phyloP scores from a whole-genome alignment of 1,284 basidiomycete species.

The Ganoderma lingzhi region DNA sequence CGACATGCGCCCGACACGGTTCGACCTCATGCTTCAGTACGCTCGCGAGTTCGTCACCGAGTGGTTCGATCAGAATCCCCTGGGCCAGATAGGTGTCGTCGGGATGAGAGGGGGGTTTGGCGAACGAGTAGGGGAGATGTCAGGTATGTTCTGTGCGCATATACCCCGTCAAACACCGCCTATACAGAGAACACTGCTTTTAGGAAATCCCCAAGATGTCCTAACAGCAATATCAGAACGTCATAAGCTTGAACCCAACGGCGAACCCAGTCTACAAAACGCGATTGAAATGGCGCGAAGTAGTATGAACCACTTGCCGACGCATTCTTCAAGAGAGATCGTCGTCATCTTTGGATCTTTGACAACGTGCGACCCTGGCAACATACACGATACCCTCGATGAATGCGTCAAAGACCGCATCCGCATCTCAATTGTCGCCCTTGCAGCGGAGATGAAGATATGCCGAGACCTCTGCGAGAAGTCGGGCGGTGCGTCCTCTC shows the following conservation, averaged over 20 bases:
- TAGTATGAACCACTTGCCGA: conserved; percentile 94
- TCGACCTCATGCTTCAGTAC: conserved; percentile 90
- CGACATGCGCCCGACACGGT: conserved; percentile 94
- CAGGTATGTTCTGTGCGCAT: conserved; percentile 61
- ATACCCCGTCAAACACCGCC: conserved; percentile 4
- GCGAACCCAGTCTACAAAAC: conserved; percentile 97
- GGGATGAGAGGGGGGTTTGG: conserved; percentile 90
- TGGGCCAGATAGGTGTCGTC: conserved; percentile 96
- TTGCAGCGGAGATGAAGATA: conserved; percentile 98
- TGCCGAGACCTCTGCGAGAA: conserved; percentile 91
- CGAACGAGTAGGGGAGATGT: conserved; percentile 89
- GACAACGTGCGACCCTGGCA: conserved; percentile 96
- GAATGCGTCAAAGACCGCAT: conserved; percentile 85
- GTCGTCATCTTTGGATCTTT: conserved; percentile 94
- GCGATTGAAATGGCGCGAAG: conserved; percentile 94
- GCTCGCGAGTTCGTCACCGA: conserved; percentile 91
- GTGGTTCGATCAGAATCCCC: conserved; percentile 99
- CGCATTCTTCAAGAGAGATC: conserved; percentile 95
- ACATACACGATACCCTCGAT: conserved; percentile 92
- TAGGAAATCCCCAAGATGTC: conserved; percentile 96
- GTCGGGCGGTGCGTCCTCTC: conserved; percentile 76
- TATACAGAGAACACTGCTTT: conserved; percentile 40
- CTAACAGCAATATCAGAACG: conserved; percentile 87
- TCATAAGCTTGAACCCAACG: conserved; percentile 87
- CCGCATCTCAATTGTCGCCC: conserved; percentile 91